Base-by-base conservation (phyloP, 1,139 yeast genomes). In the Nakaseomyces sp. region DNA sequence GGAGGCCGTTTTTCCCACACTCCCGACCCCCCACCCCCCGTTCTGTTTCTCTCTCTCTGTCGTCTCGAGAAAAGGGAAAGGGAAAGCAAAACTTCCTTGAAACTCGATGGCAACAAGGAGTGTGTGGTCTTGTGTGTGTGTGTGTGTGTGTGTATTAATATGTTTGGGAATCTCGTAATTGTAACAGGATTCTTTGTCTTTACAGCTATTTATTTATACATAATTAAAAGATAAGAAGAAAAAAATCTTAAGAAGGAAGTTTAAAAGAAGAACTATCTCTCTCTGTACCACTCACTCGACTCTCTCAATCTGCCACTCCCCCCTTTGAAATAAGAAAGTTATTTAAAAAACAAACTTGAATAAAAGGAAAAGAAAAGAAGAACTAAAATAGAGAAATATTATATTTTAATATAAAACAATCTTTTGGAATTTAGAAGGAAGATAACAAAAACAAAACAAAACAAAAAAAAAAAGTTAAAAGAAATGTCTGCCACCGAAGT, bases 401-500 rank as follows among this genome's bases (percentile, higher is more conserved):
- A n/a, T n/a, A n/a, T n/a, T n/a, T n/a, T n/a, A n/a, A n/a, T n/a
- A n/a, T n/a, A n/a, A n/a, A n/a, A 35, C 12, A 13, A 20, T 12
- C 18, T 7, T 17, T 19, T 32, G 9, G 15, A 9, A 22, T 13
- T 12, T 12, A 6, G 13, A 37, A 22, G 25, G 10, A 10, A 9
- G 12, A 3, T 2, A 16, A 16, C 24, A 19, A 16, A 20, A 26
- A 26, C 10, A 28, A 29, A 39, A 18, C 7, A 20, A 18, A 31
- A 19, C 24, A 28, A 13, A 37, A 38, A 30, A 18, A 30, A 36
- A 15, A 41, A 15, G 18, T 18, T 37, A 37, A 17, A 20, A 45
- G 36, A 13, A 12, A 48, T 48, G 49, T 45, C 49, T 20, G 29
- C 47, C 29, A 32, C 38, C 19, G 47, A 44, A 41, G 40, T 41